Conservation (phyloP, 2,329 filamentous ascomycete species). For the Zasmidium angulare region DNA sequence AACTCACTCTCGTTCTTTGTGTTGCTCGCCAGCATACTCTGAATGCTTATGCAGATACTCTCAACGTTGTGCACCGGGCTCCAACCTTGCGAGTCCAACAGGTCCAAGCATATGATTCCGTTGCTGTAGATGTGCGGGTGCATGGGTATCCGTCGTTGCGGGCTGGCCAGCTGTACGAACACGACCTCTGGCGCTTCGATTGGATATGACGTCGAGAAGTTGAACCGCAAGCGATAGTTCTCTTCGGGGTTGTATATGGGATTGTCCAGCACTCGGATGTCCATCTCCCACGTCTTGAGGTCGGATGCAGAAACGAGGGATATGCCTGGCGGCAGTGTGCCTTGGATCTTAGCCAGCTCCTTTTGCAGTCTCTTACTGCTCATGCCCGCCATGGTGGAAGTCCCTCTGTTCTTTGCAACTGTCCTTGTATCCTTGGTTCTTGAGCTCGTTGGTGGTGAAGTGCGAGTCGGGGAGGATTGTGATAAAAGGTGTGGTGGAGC, state of each 20-base stretch:
- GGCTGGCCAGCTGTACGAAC: constrained; percentile 64
- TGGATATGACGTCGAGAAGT: constrained; percentile 79
- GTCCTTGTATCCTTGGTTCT: not conserved
- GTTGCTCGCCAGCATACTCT: constrained; percentile 98
- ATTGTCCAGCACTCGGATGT: constrained; percentile 91
- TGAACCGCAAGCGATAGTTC: constrained; percentile 82
- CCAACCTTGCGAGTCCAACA: constrained; percentile 87
- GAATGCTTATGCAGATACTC: constrained; percentile 93
- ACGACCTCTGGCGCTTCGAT: constrained; percentile 96
- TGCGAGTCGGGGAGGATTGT: no score
- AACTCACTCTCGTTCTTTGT: constrained; percentile 74
- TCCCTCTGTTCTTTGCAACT: not conserved
- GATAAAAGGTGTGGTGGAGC: not conserved
- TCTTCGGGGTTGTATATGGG: constrained; percentile 75
- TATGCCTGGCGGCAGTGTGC: constrained; percentile 66
- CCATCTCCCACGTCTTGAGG: constrained; percentile 86
- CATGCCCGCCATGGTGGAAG: constrained; percentile 33
- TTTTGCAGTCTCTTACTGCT: constrained; percentile 45
- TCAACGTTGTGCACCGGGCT: constrained; percentile 96
- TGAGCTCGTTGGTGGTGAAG: not conserved
- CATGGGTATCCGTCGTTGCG: constrained; percentile 70
- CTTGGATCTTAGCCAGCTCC: constrained; percentile 60
- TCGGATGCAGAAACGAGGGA: constrained; percentile 76
- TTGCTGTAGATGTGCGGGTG: constrained; percentile 99
- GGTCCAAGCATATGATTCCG: constrained; percentile 95